A percentile compares a stretch with the other conserved stretches of the same genome.
phyloP scores from a whole-genome alignment of 305 asterid genomes.

The Fraxinus greggii region DNA sequence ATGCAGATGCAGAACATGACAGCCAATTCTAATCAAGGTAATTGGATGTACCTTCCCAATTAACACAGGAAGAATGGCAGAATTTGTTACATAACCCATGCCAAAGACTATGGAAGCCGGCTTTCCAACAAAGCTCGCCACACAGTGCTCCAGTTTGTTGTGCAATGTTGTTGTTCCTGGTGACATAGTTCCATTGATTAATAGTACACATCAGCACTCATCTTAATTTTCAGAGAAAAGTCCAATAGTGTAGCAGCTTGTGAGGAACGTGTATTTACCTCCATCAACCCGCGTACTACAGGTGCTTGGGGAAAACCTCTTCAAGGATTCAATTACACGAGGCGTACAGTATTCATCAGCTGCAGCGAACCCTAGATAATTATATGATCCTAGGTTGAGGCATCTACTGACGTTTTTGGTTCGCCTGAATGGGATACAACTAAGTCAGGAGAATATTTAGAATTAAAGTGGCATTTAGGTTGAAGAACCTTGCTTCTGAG shows the following conservation, averaged over 20 bases:
- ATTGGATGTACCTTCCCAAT: slow-evolving; percentile 64
- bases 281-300: slow-evolving; percentile 96
- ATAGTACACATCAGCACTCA: slow-evolving; percentile 4
- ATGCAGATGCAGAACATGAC: background rate
- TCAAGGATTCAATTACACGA: slow-evolving; percentile 83
- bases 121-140: slow-evolving; percentile 40
- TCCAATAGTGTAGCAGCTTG: slow-evolving; percentile 1
- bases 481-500: background rate
- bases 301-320: slow-evolving; percentile 81
- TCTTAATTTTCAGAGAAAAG: slow-evolving; percentile 7
- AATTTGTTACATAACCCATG: background rate
- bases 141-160: slow-evolving; percentile 78
- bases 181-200: background rate
- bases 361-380: slow-evolving; percentile 96
- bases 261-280: slow-evolving; percentile 50
- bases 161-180: slow-evolving; percentile 83
- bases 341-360: slow-evolving; percentile 98
- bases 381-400: slow-evolving; percentile 95
- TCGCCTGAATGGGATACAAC: slow-evolving; percentile 54
- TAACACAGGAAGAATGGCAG: slow-evolving; percentile 91
- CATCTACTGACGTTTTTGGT: slow-evolving; percentile 63
- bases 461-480: background rate
- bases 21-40: background rate
- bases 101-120: background rate
- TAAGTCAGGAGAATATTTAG: background rate